A percentile compares a stretch with the other conserved stretches of the same genome.
Evolutionary conservation across 306 rosid genomes (phyloP).

Genomic region (Fragaria ananassa): DNA sequence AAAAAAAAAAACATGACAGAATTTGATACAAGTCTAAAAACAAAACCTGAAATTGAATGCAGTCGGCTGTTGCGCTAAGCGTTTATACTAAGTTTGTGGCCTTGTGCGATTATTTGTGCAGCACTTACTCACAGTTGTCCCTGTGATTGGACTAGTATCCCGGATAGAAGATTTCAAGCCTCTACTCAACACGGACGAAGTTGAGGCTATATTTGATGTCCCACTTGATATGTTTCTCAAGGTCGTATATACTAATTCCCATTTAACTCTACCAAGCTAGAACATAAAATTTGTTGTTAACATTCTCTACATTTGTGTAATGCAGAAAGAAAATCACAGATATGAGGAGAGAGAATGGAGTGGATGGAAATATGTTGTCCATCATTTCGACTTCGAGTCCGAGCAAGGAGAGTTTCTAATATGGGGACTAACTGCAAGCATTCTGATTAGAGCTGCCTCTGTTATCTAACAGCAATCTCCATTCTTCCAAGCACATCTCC

Average conservation of each 20-base stretch:
- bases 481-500: slow-evolving; percentile 22
- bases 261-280: background rate
- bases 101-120: background rate
- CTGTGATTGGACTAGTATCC: slow-evolving; percentile 28
- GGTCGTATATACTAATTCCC: background rate
- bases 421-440: slow-evolving; percentile 41
- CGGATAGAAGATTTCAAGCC: slow-evolving; percentile 30
- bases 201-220: slow-evolving; percentile 34
- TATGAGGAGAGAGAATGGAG: slow-evolving; percentile 38
- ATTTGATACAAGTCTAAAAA: background rate
- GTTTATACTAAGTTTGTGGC: background rate
- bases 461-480: slow-evolving; percentile 27
- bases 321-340: slow-evolving; percentile 31
- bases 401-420: slow-evolving; percentile 19
- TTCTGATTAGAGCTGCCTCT: slow-evolving; percentile 32
- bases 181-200: slow-evolving; percentile 28
- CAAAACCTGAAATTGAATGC: no score
- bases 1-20: no score
- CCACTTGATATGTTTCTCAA: slow-evolving; percentile 39
- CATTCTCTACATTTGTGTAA: background rate
- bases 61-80: background rate
- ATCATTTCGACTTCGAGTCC: slow-evolving; percentile 27
- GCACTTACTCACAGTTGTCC: slow-evolving; percentile 31
- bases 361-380: slow-evolving; percentile 30
- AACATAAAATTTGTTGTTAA: background rate